Evolutionary conservation across 805 yeast genomes (phyloP), one percentile per base, ranked within the genome.

Genomic region (Kluyveromyces aestuarii): DNA sequence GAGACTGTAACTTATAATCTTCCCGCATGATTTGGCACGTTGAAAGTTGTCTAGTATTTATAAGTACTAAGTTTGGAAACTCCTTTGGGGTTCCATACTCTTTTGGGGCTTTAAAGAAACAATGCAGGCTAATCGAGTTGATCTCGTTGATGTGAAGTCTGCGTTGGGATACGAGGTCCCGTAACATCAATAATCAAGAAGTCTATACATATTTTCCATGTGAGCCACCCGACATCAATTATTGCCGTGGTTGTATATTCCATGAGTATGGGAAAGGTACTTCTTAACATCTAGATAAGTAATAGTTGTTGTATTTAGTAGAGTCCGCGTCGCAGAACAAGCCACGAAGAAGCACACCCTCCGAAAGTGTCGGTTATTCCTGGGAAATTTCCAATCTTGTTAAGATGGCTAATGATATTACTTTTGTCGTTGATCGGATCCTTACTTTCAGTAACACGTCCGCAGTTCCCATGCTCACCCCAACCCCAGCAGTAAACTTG

Each of bases 401-500:
- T 60, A 13, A 60, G 41, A 2, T 55, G 55, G 41, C 63, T 60
- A 7, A 47, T 44, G 21, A 50, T 52, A 48, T 61, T 61, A n/a
- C 63, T 55, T 39, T 47, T 39, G 40, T 61, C 67, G 41, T 61
- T 61, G n/a, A 54, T 46, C 5, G 30, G 40, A 5, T n/a, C 38
- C 16, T 46, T 9, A 17, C 46, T 40, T 17, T 13, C 14, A 16
- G 42, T 30, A 42, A 63, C 60, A 1, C 48, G 45, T 0, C 96
- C 96, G 67, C 98, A 91, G 61, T 91, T 91, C 0, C 99, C 99
- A 64, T 91, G 99, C 60, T 93, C 98, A 13, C 96, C 97, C 99
- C 99, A 91, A 0, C 99, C 99, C 98, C 98, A 93, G 2, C 90
- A 75, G 48, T 60, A 69, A 0, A 89, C 82, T 8, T 49, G 45